These are phyloP conservation scores for Wallacemonas sp. DNA, from an alignment of 208 protist genomes.

Conservation along the genomic window DNA sequence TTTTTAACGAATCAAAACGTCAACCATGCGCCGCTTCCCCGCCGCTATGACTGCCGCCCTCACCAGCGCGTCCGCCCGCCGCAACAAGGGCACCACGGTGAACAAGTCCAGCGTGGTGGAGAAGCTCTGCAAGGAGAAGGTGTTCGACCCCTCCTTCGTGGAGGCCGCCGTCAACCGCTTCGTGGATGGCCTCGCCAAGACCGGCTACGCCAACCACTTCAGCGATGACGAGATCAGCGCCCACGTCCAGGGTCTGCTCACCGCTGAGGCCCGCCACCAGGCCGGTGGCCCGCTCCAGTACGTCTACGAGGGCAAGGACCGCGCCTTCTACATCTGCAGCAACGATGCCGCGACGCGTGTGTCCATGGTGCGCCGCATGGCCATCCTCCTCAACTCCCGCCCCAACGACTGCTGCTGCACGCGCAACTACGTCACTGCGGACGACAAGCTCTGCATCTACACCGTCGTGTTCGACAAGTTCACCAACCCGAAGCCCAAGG, in stretches of 20 bases:
- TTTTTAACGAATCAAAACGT: conserved; percentile 18
- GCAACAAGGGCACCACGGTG: conserved; percentile 15
- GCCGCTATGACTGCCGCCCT: conserved; percentile 17
- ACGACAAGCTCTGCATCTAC: conserved; percentile 59
- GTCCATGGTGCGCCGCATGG: conserved; percentile 57
- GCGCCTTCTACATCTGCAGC: conserved; percentile 77
- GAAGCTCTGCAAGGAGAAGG: conserved; percentile 28
- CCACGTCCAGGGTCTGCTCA: conserved; percentile 68
- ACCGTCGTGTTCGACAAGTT: conserved; percentile 51
- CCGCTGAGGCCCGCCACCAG: conserved; percentile 48
- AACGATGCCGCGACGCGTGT: conserved; percentile 47
- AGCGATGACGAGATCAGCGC: conserved; percentile 40
- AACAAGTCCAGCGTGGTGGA: conserved; percentile 33
- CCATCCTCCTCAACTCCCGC: conserved; percentile 42
- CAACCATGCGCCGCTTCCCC: conserved; percentile 37
- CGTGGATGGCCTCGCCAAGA: conserved; percentile 38
- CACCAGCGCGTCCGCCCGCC: background rate
- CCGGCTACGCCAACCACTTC: conserved; percentile 52
- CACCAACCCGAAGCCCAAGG: conserved; percentile 28
- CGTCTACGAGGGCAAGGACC: conserved; percentile 46
- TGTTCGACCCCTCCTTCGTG: conserved; percentile 52
- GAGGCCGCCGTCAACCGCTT: conserved; percentile 43
- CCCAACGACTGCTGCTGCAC: conserved; percentile 38
- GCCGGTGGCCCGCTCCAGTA: conserved; percentile 69
- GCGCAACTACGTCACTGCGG: conserved; percentile 59